Base-by-base conservation (phyloP, 2,329 filamentous ascomycete genomes). In the Coniochaeta hoffmannii region DNA sequence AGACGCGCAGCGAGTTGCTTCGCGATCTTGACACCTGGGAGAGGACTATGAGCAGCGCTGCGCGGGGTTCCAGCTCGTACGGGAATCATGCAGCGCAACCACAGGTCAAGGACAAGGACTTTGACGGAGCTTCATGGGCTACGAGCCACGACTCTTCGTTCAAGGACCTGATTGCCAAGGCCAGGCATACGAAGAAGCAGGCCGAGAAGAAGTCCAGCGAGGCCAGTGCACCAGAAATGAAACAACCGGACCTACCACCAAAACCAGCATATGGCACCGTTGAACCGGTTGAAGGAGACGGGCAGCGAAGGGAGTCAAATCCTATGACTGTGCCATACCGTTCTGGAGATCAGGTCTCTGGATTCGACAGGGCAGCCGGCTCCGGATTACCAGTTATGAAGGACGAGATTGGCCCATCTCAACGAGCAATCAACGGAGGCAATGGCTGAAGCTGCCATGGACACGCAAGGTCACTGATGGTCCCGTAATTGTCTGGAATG, bases 11-110 rank as follows among this genome's bases (percentile, higher is more conserved):
- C 7, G 86, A 94, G 56, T 70, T 99, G 4, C 71, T 96, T 15
- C 82, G 81, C 14, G 93, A 97, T 58, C 70, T 99, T 12, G 88
- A 93, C 22, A 71, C 82, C 1, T 97, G 94, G 93, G 94, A 99
- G 70, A 80, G 85, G 46, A 93, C 88, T 0, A 85, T 95, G 60
- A 89, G 90, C 9, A 81, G 82, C 1, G 75, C 76, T 50, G 81
- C 82, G 7, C 70, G 74, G 3, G 66, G 65, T 1, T 60, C 67
- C 15, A 70, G 70, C 15, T 67, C 22, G n/a, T 51, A 51, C 49
- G 66, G 19, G 71, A 67, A 11, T 72, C 72, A 4, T 71, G 58
- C 19, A 62, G 68, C 12, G 71, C 68, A 41, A 46, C 72, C 69
- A 54, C 79, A 73, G 72, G 80, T 97, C 56, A 92, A 89, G 75